phyloP scores from a whole-genome alignment of 2,329 filamentous ascomycete species.

The Didymella pinodella region DNA sequence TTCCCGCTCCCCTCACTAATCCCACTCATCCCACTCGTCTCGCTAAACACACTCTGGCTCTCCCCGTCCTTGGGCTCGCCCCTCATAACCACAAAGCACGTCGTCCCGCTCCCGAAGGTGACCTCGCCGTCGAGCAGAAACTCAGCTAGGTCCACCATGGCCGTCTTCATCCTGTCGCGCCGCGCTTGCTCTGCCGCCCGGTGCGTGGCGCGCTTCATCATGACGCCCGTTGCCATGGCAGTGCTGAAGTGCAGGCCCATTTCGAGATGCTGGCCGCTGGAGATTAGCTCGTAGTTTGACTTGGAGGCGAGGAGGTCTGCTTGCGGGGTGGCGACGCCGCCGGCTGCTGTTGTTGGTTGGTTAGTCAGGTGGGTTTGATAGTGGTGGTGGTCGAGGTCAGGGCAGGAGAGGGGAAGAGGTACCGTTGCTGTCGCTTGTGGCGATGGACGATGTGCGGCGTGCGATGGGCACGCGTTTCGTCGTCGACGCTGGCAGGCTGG shows the following conservation, averaged over 20 bases:
- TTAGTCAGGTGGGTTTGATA: neutral
- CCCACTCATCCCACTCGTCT: conserved; percentile 22
- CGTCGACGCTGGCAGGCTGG: conserved; percentile 34
- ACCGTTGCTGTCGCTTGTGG: conserved; percentile 37
- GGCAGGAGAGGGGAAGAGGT: neutral
- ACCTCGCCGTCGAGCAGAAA: conserved; percentile 43
- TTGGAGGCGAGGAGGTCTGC: conserved; percentile 42
- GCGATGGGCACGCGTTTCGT: conserved; percentile 31
- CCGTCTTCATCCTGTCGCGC: conserved; percentile 43
- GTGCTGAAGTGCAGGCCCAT: conserved; percentile 46
- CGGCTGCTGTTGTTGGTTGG: conserved; percentile 24
- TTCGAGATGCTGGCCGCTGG: conserved; percentile 40
- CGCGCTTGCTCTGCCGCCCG: conserved; percentile 44
- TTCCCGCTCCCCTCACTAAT: conserved; percentile 17
- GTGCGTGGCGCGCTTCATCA: conserved; percentile 46
- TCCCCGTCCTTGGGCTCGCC: conserved; percentile 18
- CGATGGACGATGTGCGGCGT: conserved; percentile 31
- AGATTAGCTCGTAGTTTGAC: conserved; percentile 43
- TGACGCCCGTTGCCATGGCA: conserved; percentile 44
- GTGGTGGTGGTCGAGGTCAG: neutral
- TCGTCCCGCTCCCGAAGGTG: conserved; percentile 42
- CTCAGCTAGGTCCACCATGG: conserved; percentile 43
- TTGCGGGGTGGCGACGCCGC: conserved; percentile 38
- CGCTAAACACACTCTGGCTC: conserved; percentile 17
- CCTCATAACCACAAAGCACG: conserved; percentile 42